These are phyloP conservation scores for Cladophialophora carrionii DNA, from an alignment of 2,329 filamentous ascomycete species.

Conservation along the genomic window DNA sequence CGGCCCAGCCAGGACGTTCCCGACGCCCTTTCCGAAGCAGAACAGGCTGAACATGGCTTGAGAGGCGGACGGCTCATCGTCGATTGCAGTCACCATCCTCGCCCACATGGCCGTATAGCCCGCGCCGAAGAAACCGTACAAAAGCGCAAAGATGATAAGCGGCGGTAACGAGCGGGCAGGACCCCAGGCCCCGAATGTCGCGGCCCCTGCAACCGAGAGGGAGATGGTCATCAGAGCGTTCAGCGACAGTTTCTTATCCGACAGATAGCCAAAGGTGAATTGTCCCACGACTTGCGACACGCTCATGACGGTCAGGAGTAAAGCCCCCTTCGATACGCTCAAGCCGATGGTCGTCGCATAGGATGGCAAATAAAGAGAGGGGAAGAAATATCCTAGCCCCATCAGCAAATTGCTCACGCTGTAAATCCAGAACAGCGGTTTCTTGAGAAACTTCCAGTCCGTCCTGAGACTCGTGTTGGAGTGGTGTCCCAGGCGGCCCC, in stretches of 20 bases:
- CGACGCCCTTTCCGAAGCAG: conserved; percentile 37
- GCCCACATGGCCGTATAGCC: conserved; percentile 52
- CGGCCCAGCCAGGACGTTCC: conserved; percentile 39
- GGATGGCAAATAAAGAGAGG: conserved; percentile 46
- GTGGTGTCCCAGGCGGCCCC: conserved; percentile 45
- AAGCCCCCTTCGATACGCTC: conserved; percentile 23
- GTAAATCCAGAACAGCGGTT: conserved; percentile 51
- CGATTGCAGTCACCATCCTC: conserved; percentile 42
- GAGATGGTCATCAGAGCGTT: conserved; percentile 50
- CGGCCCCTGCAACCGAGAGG: conserved; percentile 46
- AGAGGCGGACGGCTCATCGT: conserved; percentile 25
- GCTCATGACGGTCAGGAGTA: conserved; percentile 36
- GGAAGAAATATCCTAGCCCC: conserved; percentile 46
- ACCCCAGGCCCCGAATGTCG: conserved; percentile 55
- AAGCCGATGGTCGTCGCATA: conserved; percentile 41
- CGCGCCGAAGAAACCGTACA: conserved; percentile 53
- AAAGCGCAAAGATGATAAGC: conserved; percentile 48
- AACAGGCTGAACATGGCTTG: conserved; percentile 34
- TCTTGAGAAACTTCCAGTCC: conserved; percentile 44
- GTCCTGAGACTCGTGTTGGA: conserved; percentile 39
- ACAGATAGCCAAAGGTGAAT: conserved; percentile 41
- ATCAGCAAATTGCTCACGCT: conserved; percentile 49
- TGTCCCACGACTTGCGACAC: conserved; percentile 33
- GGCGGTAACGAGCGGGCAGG: conserved; percentile 48
- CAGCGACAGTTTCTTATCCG: conserved; percentile 48